A percentile compares a stretch with the other conserved stretches of the same genome.
These are phyloP conservation scores for Epichloe aotearoae DNA, from an alignment of 2,329 filamentous ascomycete genomes.

Conservation along the genomic window DNA sequence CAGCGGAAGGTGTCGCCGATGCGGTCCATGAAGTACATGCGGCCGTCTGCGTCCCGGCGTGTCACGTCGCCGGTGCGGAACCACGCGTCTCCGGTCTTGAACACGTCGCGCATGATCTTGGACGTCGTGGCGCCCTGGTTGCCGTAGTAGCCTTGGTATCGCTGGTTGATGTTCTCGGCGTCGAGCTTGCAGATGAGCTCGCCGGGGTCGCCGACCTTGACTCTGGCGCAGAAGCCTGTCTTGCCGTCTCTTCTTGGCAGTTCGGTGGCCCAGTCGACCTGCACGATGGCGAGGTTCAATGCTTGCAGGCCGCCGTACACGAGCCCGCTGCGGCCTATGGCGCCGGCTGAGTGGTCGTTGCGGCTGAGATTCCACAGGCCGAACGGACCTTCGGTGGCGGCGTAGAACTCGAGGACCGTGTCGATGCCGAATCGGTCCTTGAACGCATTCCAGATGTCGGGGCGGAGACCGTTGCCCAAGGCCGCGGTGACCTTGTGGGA, in stretches of 20 bases:
- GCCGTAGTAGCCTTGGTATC: constrained; percentile 73
- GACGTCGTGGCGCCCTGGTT: constrained; percentile 56
- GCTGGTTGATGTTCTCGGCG: constrained; percentile 43
- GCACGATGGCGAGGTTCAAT: constrained; percentile 42
- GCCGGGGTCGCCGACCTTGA: constrained; percentile 49
- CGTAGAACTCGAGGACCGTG: constrained; percentile 69
- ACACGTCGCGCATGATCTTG: constrained; percentile 63
- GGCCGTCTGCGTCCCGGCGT: constrained; percentile 55
- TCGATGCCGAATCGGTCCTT: constrained; percentile 68
- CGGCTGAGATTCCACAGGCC: constrained; percentile 60
- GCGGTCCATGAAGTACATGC: constrained; percentile 68
- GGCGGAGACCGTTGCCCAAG: constrained; percentile 74
- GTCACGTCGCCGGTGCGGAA: constrained; percentile 78
- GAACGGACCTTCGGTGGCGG: constrained; percentile 57
- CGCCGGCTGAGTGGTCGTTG: constrained; percentile 63
- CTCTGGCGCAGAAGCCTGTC: constrained; percentile 54
- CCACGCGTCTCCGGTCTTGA: constrained; percentile 64
- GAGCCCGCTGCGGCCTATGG: constrained; percentile 60
- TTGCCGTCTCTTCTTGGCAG: constrained; percentile 51
- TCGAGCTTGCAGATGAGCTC: constrained; percentile 67
- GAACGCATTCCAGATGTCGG: constrained; percentile 76
- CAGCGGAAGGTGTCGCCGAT: constrained; percentile 68
- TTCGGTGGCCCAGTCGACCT: constrained; percentile 60
- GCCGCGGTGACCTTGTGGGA: constrained; percentile 61
- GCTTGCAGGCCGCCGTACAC: constrained; percentile 44